Evolutionary conservation across 768 basidiomycete genomes (phyloP), one percentile per base, ranked within the genome.

Genomic region (Tricholomella constricta): DNA sequence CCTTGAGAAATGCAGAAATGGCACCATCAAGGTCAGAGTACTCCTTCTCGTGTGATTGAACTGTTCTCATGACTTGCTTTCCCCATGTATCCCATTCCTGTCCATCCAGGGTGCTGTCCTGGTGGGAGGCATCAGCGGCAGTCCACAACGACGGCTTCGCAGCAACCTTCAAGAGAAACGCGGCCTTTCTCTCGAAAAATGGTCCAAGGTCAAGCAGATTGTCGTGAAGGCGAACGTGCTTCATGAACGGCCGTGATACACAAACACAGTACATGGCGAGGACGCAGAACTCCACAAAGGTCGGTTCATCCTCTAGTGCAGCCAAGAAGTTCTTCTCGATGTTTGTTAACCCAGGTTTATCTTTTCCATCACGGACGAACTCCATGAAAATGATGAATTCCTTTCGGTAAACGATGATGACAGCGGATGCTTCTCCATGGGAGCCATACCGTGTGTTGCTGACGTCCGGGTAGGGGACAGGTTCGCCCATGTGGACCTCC

Each of bases 401-500:
- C 0, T 52, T 23, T 4, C 51, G 65, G 45, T 72, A 45, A 0
- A 64, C 46, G n/a, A 72, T 40, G 10, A 73, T 51, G 6, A 54
- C 59, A 0, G 58, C 42, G 0, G 68, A 60, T 1, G 69, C 72
- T 8, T 69, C 59, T n/a, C 68, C 53, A 52, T 73, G 60, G 0
- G 64, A 67, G 26, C 68, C 61, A 48, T 62, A 78, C 0, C 65
- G 65, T 0, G 62, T 75, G 50, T 73, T 75, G 55, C 67, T 71
- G 0, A 68, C 69, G 43, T 73, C 70, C 0, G 74, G 72, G 45
- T 66, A 77, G 40, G 45, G 43, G 4, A 67, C 23, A 1, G 27
- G n/a, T 9, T 56, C 45, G 1, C 69, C 69, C 2, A 67, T 20
- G 1, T 26, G 4, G 0, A n/a, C 7, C 27, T 69, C 61, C 32